Base-by-base conservation (phyloP, 1,139 yeast genomes). In the Saccharomyces pastorianus region DNA sequence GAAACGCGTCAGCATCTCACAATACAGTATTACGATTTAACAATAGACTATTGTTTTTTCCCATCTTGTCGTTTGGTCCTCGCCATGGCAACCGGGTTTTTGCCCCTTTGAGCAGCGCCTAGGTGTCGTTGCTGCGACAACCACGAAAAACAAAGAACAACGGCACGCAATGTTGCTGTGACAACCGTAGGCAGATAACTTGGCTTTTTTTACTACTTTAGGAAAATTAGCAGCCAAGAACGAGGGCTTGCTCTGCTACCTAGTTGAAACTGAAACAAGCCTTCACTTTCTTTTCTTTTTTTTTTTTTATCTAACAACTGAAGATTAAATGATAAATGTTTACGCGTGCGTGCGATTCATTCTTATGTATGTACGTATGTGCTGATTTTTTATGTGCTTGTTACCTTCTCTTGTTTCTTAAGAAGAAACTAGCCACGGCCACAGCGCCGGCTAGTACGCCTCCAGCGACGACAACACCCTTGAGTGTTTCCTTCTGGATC, bases 381-480 rank as follows among this genome's bases (percentile, higher is more conserved):
- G 23, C 23, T 23, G 29, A 8, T 8, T 25, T 14, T 20, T n/a
- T 14, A 8, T 27, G 38, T 26, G n/a, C 23, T 28, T 47, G n/a
- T 58, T 51, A 67, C 48, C 60, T 64, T 56, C 55, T 66, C 48
- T 60, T 61, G 26, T 59, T 61, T 55, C 67, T 74, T 64, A 84
- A 66, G 46, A 85, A 66, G 2, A 85, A 77, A 0, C 90, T 86
- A 11, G 83, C 69, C 2, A 83, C 72, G 0, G 93, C 89, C 1
- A 91, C 85, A 1, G 93, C 93, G 1, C 88, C 78, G 0, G 97
- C 97, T 55, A 90, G 75, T 2, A 83, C 82, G 27, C 96, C 95
- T 17, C 96, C 88, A 0, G 89, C 85, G 46, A 93, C 76, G 0
- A 96, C 96, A 54, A 91, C 74, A 1, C 98, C 98, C 59, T 89